Evolutionary conservation across 352 stramenopile genomes (phyloP).

Genomic region (Phytophthora litchii): DNA sequence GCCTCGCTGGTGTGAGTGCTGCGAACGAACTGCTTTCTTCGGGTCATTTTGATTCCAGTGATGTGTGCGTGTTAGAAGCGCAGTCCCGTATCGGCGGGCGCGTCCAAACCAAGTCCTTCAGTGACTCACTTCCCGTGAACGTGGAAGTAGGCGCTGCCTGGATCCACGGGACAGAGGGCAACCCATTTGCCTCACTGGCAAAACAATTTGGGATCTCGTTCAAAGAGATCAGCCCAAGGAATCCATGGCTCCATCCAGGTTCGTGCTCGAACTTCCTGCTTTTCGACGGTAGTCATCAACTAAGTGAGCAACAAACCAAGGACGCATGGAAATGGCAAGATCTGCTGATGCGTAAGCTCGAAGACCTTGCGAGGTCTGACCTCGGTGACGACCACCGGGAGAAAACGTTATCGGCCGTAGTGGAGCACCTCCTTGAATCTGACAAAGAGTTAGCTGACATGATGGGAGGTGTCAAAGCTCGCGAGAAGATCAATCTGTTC

Average conservation of each 20-base stretch:
- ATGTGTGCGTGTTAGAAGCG: constrained; percentile 59
- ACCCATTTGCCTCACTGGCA: constrained; percentile 49
- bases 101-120: constrained; percentile 60
- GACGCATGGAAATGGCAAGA: constrained; percentile 55
- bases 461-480: constrained; percentile 21
- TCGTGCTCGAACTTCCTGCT: constrained; percentile 59
- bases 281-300: constrained; percentile 32
- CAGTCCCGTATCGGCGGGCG: constrained; percentile 56
- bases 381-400: constrained; percentile 9
- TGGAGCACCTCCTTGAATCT: constrained; percentile 38
- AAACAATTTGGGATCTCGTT: constrained; percentile 48
- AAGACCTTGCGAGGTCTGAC: constrained; percentile 38
- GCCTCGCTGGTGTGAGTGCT: constrained; percentile 52
- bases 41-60: constrained; percentile 30
- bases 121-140: constrained; percentile 43
- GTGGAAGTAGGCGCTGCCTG: constrained; percentile 67
- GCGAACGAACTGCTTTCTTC: constrained; percentile 51
- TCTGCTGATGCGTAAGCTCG: constrained; percentile 49
- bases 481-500: constrained; percentile 28
- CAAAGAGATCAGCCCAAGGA: constrained; percentile 61
- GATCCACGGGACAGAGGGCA: constrained; percentile 60
- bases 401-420: constrained; percentile 42
- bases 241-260: constrained; percentile 65
- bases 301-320: constrained; percentile 43
- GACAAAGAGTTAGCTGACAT: constrained; percentile 38